phyloP scores from a whole-genome alignment of 2,329 filamentous ascomycete genomes.

The Trichoderma sp. region DNA sequence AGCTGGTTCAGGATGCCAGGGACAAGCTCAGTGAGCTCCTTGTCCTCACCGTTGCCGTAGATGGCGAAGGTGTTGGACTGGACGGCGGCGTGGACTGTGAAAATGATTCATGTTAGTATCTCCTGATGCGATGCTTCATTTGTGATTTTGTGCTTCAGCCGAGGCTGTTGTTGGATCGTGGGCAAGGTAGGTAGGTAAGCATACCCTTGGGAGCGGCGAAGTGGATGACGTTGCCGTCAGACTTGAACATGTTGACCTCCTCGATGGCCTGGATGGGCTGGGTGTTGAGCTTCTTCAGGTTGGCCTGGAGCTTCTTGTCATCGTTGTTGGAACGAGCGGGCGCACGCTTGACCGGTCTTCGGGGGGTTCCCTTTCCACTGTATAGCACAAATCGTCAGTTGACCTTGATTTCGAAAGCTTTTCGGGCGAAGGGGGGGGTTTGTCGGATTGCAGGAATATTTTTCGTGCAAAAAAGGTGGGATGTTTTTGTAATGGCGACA shows the following conservation, averaged over 20 bases:
- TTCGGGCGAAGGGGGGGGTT: not conserved
- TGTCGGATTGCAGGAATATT: not conserved
- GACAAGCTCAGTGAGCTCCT: constrained; percentile 99
- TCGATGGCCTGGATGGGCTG: constrained; percentile 99
- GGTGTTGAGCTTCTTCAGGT: constrained; percentile 99
- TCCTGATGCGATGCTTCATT: not conserved
- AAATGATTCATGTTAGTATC: not conserved
- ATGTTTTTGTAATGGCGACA: constrained; percentile 22
- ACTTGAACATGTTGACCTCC: constrained; percentile 99
- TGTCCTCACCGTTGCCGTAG: constrained; percentile 98
- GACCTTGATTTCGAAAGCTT: constrained; percentile 24
- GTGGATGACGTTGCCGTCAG: constrained; percentile 99
- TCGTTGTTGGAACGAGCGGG: constrained; percentile 90
- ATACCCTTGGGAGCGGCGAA: constrained; percentile 96
- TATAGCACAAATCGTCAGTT: constrained; percentile 20
- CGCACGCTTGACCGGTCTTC: constrained; percentile 98
- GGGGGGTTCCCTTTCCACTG: constrained; percentile 94
- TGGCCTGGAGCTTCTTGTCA: constrained; percentile 98
- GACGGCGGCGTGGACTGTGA: constrained; percentile 87
- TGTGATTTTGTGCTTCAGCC: not conserved
- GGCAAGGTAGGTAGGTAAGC: constrained; percentile 53
- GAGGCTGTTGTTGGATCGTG: not conserved
- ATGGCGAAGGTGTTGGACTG: constrained; percentile 99
- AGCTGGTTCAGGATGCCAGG: constrained; percentile 99
- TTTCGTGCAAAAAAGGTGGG: not conserved